A percentile compares a stretch with the other conserved stretches of the same genome.
Conservation (phyloP, 805 yeast genomes). For the Wickerhamomyces sydowiorum region DNA sequence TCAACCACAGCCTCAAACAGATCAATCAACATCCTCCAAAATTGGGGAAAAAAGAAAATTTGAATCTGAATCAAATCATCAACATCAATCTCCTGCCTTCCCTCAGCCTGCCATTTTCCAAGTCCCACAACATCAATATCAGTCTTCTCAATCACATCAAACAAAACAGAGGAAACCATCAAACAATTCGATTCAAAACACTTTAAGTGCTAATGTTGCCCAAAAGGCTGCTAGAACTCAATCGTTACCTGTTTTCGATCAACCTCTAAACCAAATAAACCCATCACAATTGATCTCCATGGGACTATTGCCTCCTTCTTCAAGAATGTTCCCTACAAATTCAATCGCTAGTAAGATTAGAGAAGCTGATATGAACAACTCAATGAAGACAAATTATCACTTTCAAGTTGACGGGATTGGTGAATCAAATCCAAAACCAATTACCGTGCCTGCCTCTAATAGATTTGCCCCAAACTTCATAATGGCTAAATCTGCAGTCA, state of each 20-base stretch:
- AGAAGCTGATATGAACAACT: constrained; percentile 4
- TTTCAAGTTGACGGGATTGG: not conserved
- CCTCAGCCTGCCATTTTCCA: not conserved
- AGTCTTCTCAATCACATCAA: not conserved
- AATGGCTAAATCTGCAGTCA: not conserved
- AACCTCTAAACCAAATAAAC: constrained; percentile 7
- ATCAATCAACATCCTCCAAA: not conserved
- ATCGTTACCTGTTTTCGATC: constrained; percentile 31
- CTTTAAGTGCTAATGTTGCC: not conserved
- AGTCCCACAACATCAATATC: not conserved
- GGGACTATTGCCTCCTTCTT: not conserved
- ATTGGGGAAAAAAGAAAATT: not conserved
- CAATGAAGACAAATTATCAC: not conserved
- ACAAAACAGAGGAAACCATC: not conserved
- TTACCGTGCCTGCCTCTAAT: constrained; percentile 13
- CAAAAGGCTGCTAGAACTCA: constrained; percentile 37
- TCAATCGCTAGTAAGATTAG: constrained; percentile 15
- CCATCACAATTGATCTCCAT: constrained; percentile 5
- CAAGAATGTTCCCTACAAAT: constrained; percentile 8
- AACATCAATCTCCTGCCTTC: not conserved
- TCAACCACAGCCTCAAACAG: not conserved
- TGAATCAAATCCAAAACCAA: constrained; percentile 4
- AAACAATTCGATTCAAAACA: constrained; percentile 1
- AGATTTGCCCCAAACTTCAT: constrained; percentile 23
- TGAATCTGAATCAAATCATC: constrained; percentile 1